Conservation (phyloP, 2,329 filamentous ascomycete genomes). For the Alternaria sp. region DNA sequence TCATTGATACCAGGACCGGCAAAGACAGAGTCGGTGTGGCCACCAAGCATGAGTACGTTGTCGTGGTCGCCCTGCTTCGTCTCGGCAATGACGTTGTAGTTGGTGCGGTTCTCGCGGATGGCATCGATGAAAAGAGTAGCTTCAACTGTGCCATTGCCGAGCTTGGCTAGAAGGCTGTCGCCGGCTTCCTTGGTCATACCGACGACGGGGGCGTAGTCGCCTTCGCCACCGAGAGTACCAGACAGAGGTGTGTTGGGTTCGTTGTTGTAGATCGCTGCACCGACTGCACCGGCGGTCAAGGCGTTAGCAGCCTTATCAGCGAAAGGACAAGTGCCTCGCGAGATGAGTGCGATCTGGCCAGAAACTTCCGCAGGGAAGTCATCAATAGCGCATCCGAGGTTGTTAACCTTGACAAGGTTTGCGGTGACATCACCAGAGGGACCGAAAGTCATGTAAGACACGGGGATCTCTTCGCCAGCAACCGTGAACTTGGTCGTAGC, state of each 20-base stretch:
- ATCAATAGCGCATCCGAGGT: conserved; percentile 67
- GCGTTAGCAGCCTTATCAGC: conserved; percentile 72
- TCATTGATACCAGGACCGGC: conserved; percentile 56
- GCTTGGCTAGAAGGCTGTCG: conserved; percentile 61
- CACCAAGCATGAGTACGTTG: conserved; percentile 53
- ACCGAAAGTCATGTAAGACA: conserved; percentile 60
- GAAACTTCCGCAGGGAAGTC: conserved; percentile 68
- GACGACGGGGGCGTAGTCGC: conserved; percentile 71
- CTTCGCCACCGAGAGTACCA: conserved; percentile 70
- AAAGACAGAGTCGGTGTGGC: conserved; percentile 54
- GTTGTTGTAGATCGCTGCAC: conserved; percentile 77
- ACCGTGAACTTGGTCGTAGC: conserved; percentile 38
- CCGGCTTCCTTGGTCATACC: conserved; percentile 71
- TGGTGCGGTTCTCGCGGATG: conserved; percentile 58
- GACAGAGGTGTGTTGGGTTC: conserved; percentile 64
- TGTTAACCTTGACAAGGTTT: conserved; percentile 67
- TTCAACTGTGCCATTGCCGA: conserved; percentile 56
- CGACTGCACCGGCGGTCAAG: conserved; percentile 72
- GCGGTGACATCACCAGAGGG: conserved; percentile 70
- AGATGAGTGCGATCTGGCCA: conserved; percentile 73
- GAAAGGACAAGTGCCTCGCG: conserved; percentile 74
- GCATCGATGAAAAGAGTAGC: conserved; percentile 53
- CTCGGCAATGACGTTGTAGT: conserved; percentile 52
- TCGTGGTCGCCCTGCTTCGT: conserved; percentile 53
- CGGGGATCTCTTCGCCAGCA: conserved; percentile 35